Evolutionary conservation across 1,139 yeast species (phyloP).

Genomic region (Candida tetrigidarum): DNA sequence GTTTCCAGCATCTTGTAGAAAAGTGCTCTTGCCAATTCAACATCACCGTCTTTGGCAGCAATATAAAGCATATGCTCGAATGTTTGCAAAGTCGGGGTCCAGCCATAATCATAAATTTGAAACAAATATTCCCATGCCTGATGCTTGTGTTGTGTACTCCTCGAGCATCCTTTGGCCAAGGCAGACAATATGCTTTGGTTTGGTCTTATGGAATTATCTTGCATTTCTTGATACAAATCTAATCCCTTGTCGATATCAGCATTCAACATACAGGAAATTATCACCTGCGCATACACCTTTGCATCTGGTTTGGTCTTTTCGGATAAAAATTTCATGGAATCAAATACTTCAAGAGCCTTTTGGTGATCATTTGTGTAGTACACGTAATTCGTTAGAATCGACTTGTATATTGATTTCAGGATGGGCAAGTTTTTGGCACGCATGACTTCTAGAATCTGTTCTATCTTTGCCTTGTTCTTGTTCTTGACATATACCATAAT

Average conservation of each 20-base stretch:
- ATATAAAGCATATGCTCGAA: slow-evolving; percentile 73
- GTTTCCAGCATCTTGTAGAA: slow-evolving; percentile 57
- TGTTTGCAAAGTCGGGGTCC: slow-evolving; percentile 54
- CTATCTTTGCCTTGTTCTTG: slow-evolving; percentile 33
- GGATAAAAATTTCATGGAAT: slow-evolving; percentile 82
- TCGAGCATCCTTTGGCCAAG: slow-evolving; percentile 74
- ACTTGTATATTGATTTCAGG: slow-evolving; percentile 60
- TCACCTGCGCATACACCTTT: slow-evolving; percentile 69
- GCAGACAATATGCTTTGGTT: slow-evolving; percentile 59
- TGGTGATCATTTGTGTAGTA: slow-evolving; percentile 53
- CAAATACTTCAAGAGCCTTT: slow-evolving; percentile 76
- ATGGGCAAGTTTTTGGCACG: slow-evolving; percentile 53
- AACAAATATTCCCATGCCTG: slow-evolving; percentile 82
- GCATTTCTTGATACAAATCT: slow-evolving; percentile 78
- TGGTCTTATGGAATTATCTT: slow-evolving; percentile 27
- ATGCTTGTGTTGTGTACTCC: slow-evolving; percentile 44
- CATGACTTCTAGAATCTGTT: slow-evolving; percentile 52
- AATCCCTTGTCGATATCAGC: slow-evolving; percentile 72
- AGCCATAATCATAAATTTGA: slow-evolving; percentile 59
- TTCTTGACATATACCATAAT: slow-evolving; percentile 46
- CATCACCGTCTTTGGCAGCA: slow-evolving; percentile 80
- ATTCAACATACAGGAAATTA: slow-evolving; percentile 64
- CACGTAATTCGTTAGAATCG: slow-evolving; percentile 69
- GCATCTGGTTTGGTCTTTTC: slow-evolving; percentile 66
- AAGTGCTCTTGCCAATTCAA: slow-evolving; percentile 72